Conservation (phyloP, 257 asterid species). For the Phtheirospermum japonicum region DNA sequence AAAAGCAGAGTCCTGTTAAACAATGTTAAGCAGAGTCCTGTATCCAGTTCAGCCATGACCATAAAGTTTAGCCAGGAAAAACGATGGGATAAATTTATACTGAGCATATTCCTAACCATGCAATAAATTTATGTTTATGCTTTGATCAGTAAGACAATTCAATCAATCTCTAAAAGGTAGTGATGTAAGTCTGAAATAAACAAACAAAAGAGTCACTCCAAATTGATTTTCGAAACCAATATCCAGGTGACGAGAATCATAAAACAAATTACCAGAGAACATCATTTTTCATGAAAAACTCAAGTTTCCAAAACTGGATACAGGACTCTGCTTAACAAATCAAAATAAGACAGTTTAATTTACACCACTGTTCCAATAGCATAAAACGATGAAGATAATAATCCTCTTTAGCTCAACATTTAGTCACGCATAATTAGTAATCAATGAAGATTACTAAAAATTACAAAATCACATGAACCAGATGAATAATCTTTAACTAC, state of each 20-base stretch:
- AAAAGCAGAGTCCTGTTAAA: too few species aligned
- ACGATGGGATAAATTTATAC: too few species aligned
- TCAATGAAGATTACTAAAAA: constrained; percentile 1
- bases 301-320: constrained; percentile 3
- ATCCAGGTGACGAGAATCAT: constrained; percentile 1
- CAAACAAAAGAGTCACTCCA: background rate
- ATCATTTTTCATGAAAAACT: background rate
- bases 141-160: background rate
- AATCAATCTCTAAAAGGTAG: background rate
- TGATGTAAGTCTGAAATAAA: background rate
- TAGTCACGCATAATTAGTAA: background rate
- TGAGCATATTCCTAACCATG: background rate
- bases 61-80: too few species aligned
- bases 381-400: background rate
- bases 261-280: background rate
- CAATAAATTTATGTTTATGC: background rate
- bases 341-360: background rate
- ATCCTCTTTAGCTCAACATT: constrained; percentile 1
- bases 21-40: too few species aligned
- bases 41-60: too few species aligned
- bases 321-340: background rate
- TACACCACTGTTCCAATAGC: background rate
- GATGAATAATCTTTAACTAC: too few species aligned
- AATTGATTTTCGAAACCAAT: background rate
- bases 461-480: constrained; percentile 12